Conservation (phyloP, 305 asterid species). For the Ajuga reptans region DNA sequence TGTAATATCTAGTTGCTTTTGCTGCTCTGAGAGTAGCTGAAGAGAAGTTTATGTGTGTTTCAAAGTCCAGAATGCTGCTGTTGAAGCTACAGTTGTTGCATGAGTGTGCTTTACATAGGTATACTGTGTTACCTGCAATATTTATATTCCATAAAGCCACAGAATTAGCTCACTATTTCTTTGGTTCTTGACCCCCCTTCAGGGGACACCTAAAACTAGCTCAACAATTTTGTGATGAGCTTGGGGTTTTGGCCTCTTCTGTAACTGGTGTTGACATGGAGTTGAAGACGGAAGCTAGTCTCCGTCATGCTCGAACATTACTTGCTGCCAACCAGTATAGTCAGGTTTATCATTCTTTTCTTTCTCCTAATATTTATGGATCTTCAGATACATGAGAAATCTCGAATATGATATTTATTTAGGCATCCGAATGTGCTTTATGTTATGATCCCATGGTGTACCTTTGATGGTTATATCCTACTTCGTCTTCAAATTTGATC, state of each 20-base stretch:
- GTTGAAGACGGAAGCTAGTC: conserved; percentile 73
- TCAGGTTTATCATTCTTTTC: conserved; percentile 41
- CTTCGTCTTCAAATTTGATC: background rate
- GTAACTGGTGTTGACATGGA: conserved; percentile 90
- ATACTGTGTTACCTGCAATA: background rate
- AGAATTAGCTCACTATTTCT: conserved; percentile 18
- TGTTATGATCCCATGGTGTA: background rate
- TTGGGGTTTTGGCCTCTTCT: conserved; percentile 80
- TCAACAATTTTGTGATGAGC: conserved; percentile 70
- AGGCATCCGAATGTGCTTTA: background rate
- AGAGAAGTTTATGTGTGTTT: conserved; percentile 58
- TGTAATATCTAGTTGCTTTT: conserved; percentile 57
- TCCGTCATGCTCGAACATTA: conserved; percentile 82
- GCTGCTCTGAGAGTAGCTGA: conserved; percentile 77
- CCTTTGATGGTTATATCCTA: background rate
- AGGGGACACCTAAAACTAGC: conserved; percentile 83
- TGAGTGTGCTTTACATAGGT: conserved; percentile 84
- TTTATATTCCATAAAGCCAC: conserved; percentile 9
- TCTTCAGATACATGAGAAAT: background rate
- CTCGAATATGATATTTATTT: conserved; percentile 6
- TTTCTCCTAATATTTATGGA: background rate
- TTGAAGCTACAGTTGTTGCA: conserved; percentile 76
- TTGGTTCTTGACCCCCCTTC: conserved; percentile 23
- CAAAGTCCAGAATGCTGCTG: conserved; percentile 72
- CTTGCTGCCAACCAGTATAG: conserved; percentile 86